These are phyloP conservation scores for Phytophthora pseudosyringae DNA, from an alignment of 352 stramenopile species.

Conservation along the genomic window DNA sequence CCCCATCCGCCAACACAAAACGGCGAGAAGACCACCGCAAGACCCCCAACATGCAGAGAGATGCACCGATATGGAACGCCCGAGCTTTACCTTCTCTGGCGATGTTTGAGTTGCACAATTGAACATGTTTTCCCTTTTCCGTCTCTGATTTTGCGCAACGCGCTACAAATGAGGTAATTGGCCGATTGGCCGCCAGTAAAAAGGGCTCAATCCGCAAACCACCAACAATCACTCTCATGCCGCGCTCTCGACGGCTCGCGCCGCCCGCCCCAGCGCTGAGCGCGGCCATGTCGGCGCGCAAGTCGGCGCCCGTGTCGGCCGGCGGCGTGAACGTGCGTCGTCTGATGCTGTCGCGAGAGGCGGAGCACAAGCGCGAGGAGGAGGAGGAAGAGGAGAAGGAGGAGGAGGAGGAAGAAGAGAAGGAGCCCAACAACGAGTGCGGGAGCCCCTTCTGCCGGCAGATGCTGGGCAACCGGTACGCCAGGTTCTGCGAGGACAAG, in stretches of 20 bases:
- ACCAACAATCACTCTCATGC: constrained; percentile 25
- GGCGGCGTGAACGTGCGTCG: constrained; percentile 27
- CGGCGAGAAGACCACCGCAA: not conserved
- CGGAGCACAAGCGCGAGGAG: not conserved
- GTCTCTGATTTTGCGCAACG: not conserved
- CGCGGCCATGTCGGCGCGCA: constrained; percentile 30
- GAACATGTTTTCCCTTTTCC: constrained; percentile 20
- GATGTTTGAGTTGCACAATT: constrained; percentile 22
- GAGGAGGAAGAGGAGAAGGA: no score
- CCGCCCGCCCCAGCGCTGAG: not conserved
- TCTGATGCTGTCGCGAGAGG: constrained; percentile 14
- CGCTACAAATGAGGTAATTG: constrained; percentile 10
- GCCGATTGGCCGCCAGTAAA: constrained; percentile 1
- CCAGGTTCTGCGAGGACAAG: constrained; percentile 55
- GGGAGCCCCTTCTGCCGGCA: constrained; percentile 65
- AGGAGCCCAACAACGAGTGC: constrained; percentile 30
- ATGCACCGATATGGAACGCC: constrained; percentile 18
- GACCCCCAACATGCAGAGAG: constrained; percentile 32
- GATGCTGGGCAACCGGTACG: constrained; percentile 45
- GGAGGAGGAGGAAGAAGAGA: constrained; percentile 5
- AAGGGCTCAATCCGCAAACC: not conserved
- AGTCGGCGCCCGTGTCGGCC: constrained; percentile 29
- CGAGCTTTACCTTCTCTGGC: no score
- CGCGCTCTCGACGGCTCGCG: not conserved
- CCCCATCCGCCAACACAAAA: not conserved